Conservation (phyloP, 2,329 filamentous ascomycete genomes). For the Fusarium siculi region DNA sequence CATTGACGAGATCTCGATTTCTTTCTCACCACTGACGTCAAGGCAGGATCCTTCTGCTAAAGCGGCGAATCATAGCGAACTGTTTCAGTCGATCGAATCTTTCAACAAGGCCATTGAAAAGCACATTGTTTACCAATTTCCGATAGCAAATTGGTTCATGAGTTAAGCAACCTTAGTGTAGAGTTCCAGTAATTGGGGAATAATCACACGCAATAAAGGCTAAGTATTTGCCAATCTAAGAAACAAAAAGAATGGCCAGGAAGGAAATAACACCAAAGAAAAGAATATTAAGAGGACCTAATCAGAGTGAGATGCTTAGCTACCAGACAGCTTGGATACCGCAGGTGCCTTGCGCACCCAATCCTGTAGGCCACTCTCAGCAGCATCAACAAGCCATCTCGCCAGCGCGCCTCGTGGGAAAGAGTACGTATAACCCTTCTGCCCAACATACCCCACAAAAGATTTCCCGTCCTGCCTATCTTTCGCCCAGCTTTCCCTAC, state of each 20-base stretch:
- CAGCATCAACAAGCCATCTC: conserved; percentile 46
- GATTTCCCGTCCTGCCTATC: conserved; percentile 42
- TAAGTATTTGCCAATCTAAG: not conserved
- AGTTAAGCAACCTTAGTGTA: fast-evolving
- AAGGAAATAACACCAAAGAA: too few relatives aligned
- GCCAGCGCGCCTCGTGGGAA: conserved; percentile 31
- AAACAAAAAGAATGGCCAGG: not conserved
- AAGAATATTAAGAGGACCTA: not conserved
- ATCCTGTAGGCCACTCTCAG: not conserved
- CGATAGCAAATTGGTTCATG: not conserved
- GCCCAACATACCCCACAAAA: conserved; percentile 35
- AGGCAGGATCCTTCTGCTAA: not conserved
- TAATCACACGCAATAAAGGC: not conserved
- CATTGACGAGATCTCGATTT: not conserved
- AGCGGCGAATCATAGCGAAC: fast-evolving
- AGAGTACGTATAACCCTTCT: conserved; percentile 30
- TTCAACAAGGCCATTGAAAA: fast-evolving
- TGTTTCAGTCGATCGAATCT: fast-evolving
- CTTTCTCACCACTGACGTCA: conserved; percentile 1
- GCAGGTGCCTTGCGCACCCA: not conserved
- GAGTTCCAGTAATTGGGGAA: not conserved
- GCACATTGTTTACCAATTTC: too few relatives aligned
- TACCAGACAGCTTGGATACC: not conserved
- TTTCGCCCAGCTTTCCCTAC: conserved; percentile 42
- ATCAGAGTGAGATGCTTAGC: not conserved